A percentile compares a stretch with the other conserved stretches of the same genome.
Evolutionary conservation across 208 protist genomes (phyloP).

Genomic region (Trypanosoma mega): DNA sequence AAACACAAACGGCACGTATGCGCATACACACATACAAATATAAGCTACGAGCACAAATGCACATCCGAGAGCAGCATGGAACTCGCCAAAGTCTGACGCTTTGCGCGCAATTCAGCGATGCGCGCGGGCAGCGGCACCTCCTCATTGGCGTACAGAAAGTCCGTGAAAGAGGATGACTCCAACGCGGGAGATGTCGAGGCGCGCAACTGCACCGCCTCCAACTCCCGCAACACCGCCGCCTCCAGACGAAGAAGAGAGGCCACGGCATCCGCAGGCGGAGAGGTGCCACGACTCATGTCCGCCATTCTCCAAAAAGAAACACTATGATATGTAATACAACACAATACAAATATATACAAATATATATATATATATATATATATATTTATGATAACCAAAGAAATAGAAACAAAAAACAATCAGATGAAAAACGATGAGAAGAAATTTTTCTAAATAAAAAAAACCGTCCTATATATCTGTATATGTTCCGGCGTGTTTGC

Average conservation of each 20-base stretch:
- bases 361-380: too few species aligned
- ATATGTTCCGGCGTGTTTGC: too few species aligned
- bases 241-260: not conserved
- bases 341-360: too few species aligned
- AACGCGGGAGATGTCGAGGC: not conserved
- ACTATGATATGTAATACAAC: conserved; percentile 5
- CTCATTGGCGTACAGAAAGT: conserved; percentile 13
- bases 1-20: too few species aligned
- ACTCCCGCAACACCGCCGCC: conserved; percentile 1
- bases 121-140: conserved; percentile 16
- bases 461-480: too few species aligned
- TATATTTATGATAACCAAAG: too few species aligned
- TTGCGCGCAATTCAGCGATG: conserved; percentile 15
- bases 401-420: too few species aligned
- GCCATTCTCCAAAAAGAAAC: conserved; percentile 24
- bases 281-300: not conserved
- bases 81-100: not conserved
- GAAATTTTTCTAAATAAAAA: conserved; percentile 14
- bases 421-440: too few species aligned
- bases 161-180: not conserved
- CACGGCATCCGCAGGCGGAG: not conserved
- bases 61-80: conserved; percentile 1
- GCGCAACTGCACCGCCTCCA: conserved; percentile 10
- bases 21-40: too few species aligned
- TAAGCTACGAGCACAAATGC: not conserved